Evolutionary conservation across 2,329 filamentous ascomycete genomes (phyloP).

Genomic region (Aspergillus thermomutatus): DNA sequence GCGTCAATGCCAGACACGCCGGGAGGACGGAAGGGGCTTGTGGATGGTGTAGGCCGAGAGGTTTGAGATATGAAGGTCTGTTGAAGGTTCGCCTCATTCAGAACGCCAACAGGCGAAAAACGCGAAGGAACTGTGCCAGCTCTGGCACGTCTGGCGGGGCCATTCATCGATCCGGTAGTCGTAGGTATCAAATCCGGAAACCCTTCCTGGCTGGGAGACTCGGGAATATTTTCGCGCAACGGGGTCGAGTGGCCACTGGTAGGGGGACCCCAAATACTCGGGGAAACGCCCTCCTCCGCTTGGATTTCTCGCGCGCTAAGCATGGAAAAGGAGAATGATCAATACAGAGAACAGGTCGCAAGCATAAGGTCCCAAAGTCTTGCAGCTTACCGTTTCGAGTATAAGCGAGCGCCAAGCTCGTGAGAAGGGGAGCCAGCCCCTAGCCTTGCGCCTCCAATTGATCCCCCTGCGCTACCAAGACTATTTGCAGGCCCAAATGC

Average conservation of each 20-base stretch:
- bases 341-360: conserved; percentile 1
- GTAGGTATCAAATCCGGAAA: conserved; percentile 85
- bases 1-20: conserved; percentile 39
- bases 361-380: conserved; percentile 3
- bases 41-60: conserved; percentile 79
- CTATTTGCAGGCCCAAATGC: conserved; percentile 68
- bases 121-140: conserved; percentile 95
- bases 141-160: conserved; percentile 72
- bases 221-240: conserved; percentile 92
- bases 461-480: conserved; percentile 50
- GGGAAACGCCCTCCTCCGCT: conserved; percentile 83
- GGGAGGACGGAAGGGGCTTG: conserved; percentile 77
- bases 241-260: conserved; percentile 96
- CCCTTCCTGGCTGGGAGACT: conserved; percentile 86
- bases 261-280: conserved; percentile 85
- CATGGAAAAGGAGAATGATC: conserved; percentile 6
- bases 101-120: conserved; percentile 73
- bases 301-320: conserved; percentile 89
- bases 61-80: conserved; percentile 67
- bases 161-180: conserved; percentile 61
- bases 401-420: conserved; percentile 77
- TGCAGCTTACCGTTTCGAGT: conserved; percentile 78
- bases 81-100: conserved; percentile 56
- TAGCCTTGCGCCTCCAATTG: conserved; percentile 62
- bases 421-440: conserved; percentile 96